Percentiles rank a stretch among this genome's conserved stretches.
Conservation (phyloP, 257 asterid species). For the Coffea eugenioides region DNA sequence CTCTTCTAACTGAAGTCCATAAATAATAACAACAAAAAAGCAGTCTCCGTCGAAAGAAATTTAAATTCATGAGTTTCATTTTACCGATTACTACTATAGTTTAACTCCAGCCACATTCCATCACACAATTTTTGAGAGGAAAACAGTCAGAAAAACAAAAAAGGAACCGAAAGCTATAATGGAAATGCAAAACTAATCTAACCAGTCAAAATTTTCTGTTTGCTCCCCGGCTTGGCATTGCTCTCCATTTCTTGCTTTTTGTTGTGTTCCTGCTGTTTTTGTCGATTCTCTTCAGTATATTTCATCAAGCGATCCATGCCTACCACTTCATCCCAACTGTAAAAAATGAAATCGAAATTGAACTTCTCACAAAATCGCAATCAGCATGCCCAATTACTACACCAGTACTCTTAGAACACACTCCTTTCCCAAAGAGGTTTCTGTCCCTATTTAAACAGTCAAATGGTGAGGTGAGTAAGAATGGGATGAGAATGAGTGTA, state of each 20-base stretch:
- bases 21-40: neutral
- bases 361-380: constrained; percentile 6
- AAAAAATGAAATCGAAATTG: constrained; percentile 19
- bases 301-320: constrained; percentile 49
- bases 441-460: neutral
- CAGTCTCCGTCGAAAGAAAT: neutral
- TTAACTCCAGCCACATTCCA: neutral
- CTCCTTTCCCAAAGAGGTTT: neutral
- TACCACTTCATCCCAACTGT: constrained; percentile 95
- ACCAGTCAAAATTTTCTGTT: constrained; percentile 50
- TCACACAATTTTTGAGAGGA: neutral
- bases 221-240: constrained; percentile 42
- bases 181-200: constrained; percentile 7
- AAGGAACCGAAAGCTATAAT: neutral
- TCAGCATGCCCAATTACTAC: neutral
- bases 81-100: neutral
- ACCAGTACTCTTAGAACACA: neutral
- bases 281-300: constrained; percentile 54
- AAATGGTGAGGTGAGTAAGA: neutral
- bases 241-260: constrained; percentile 39
- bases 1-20: neutral
- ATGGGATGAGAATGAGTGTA: neutral
- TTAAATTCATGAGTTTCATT: neutral
- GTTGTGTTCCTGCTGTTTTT: constrained; percentile 46
- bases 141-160: neutral